phyloP scores from a whole-genome alignment of 2,329 filamentous ascomycete species.

The Bipolaris zeicola region DNA sequence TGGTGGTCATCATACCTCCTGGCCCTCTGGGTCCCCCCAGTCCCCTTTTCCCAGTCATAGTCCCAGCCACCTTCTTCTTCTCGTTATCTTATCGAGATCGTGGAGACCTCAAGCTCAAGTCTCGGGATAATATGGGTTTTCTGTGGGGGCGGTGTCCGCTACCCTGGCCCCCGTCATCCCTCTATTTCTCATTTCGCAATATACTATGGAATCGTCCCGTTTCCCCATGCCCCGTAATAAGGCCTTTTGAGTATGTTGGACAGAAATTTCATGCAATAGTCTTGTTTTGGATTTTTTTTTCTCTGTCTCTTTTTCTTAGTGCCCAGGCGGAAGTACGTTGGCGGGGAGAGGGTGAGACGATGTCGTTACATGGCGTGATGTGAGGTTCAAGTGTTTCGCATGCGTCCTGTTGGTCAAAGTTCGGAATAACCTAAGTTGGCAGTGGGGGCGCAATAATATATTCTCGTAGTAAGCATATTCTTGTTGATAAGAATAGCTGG shows the following conservation, averaged over 20 bases:
- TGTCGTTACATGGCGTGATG: neutral
- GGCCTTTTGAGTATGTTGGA: neutral
- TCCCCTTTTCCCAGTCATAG: no score
- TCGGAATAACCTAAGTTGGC: neutral
- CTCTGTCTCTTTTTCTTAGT: neutral
- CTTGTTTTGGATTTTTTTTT: neutral
- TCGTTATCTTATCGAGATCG: neutral
- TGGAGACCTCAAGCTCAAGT: neutral
- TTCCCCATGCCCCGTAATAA: neutral
- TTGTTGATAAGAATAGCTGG: no score
- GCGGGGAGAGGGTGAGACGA: neutral
- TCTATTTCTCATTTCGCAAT: constrained; percentile 1
- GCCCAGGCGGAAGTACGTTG: neutral
- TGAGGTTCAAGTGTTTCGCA: neutral
- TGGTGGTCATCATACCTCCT: constrained; percentile 12
- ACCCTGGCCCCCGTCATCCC: constrained; percentile 2
- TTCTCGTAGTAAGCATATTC: no score
- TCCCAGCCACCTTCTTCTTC: neutral
- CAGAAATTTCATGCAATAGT: neutral
- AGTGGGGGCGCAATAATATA: no score
- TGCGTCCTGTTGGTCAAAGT: neutral
- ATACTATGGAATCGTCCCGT: neutral
- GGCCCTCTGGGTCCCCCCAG: no score
- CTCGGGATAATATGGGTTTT: neutral
- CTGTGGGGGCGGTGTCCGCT: neutral